Evolutionary conservation across 352 stramenopile genomes (phyloP).

Genomic region (Phytophthora ohioensis): DNA sequence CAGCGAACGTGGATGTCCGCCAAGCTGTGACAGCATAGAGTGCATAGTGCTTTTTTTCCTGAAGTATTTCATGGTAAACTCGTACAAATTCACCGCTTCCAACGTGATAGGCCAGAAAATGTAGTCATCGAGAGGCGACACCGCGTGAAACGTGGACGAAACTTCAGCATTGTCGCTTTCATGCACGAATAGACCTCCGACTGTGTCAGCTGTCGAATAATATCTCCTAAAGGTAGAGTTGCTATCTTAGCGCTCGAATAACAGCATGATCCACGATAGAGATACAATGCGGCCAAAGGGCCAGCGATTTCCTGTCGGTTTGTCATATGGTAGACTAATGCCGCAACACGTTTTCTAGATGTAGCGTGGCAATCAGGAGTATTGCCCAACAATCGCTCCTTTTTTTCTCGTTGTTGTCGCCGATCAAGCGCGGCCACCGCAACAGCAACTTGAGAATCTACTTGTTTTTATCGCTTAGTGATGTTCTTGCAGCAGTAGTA

Average conservation of each 20-base stretch:
- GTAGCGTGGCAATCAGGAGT: not conserved
- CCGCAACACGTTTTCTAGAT: not conserved
- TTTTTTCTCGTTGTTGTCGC: slow-evolving; percentile 3
- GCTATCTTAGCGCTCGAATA: slow-evolving; percentile 1
- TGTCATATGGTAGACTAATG: slow-evolving; percentile 1
- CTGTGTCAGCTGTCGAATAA: not conserved
- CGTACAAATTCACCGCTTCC: not conserved
- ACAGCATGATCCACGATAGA: slow-evolving; percentile 6
- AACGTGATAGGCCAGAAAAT: not conserved
- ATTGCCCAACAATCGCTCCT: not conserved
- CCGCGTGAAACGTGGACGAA: not conserved
- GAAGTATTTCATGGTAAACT: not conserved
- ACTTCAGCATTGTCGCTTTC: not conserved
- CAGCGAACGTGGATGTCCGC: not conserved
- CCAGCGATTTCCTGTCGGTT: slow-evolving; percentile 18
- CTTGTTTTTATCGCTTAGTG: slow-evolving; percentile 6
- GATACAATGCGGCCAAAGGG: slow-evolving; percentile 9
- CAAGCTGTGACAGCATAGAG: not conserved
- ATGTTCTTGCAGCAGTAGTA: slow-evolving; percentile 21
- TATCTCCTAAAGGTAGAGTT: slow-evolving; percentile 1
- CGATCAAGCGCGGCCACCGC: slow-evolving; percentile 5
- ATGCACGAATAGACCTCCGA: not conserved
- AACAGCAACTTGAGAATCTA: slow-evolving; percentile 10
- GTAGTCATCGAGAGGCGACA: not conserved
- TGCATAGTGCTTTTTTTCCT: not conserved